Percentiles rank a stretch among this genome's conserved stretches.
phyloP scores from a whole-genome alignment of 2,329 filamentous ascomycete genomes.

The Penicillium sumatraense region DNA sequence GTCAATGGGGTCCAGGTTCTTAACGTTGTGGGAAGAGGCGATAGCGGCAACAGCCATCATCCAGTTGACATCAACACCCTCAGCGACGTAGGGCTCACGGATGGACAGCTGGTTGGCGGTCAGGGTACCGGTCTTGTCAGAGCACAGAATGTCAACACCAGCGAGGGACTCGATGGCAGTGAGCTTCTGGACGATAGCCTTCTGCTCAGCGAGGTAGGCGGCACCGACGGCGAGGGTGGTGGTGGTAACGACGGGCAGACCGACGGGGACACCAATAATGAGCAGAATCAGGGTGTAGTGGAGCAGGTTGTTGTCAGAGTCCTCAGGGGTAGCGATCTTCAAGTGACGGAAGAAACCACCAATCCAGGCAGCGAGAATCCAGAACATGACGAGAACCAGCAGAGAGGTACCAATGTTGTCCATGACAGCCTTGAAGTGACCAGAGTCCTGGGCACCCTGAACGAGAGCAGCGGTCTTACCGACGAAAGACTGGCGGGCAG shows the following conservation, averaged over 20 bases:
- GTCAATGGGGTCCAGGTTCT: conserved; percentile 78
- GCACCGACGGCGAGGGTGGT: conserved; percentile 78
- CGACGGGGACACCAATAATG: conserved; percentile 79
- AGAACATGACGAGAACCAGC: conserved; percentile 77
- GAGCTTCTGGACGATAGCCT: conserved; percentile 79
- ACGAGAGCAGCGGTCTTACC: conserved; percentile 75
- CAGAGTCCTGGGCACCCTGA: conserved; percentile 74
- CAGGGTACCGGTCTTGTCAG: conserved; percentile 80
- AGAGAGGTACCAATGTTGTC: conserved; percentile 77
- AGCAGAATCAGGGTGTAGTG: conserved; percentile 72
- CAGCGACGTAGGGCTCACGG: conserved; percentile 75
- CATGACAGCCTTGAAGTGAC: conserved; percentile 84
- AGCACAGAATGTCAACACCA: conserved; percentile 77
- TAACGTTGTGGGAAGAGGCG: conserved; percentile 78
- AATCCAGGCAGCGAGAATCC: conserved; percentile 75
- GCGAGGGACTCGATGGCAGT: conserved; percentile 78
- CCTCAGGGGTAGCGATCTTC: conserved; percentile 56
- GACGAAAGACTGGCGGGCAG: conserved; percentile 75
- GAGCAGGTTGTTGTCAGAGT: conserved; percentile 66
- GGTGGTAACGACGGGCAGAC: conserved; percentile 78
- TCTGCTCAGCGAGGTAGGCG: conserved; percentile 76
- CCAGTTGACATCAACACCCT: conserved; percentile 80
- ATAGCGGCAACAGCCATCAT: conserved; percentile 82
- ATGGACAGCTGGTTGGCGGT: conserved; percentile 67
- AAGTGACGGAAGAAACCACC: conserved; percentile 78